phyloP scores from a whole-genome alignment of 495 filamentous ascomycete species.

The Zalerion maritima region DNA sequence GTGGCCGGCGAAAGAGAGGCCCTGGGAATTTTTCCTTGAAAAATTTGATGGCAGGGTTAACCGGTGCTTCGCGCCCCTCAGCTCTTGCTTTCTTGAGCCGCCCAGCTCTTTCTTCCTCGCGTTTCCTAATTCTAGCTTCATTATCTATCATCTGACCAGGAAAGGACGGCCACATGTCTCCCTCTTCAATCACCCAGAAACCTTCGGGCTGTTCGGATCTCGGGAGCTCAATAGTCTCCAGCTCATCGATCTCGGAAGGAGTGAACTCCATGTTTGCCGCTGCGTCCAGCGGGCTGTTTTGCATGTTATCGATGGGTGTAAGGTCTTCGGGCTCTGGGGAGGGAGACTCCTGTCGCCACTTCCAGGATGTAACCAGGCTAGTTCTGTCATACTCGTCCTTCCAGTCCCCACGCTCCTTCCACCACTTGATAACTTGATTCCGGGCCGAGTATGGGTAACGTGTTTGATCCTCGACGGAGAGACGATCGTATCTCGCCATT shows the following conservation, averaged over 20 bases:
- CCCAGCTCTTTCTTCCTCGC: no score
- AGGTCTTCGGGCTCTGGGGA: conserved; percentile 10
- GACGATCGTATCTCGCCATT: conserved; percentile 3
- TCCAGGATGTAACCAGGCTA: conserved; percentile 6
- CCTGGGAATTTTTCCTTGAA: conserved; percentile 1
- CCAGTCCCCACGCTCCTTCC: conserved; percentile 7
- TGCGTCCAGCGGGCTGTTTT: conserved; percentile 3
- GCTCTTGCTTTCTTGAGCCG: no score
- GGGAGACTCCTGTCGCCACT: conserved; percentile 11
- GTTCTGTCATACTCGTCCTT: conserved; percentile 1
- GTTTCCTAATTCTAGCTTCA: no score
- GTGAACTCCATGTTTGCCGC: conserved; percentile 6
- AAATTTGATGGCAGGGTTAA: no score
- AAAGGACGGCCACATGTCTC: conserved; percentile 1
- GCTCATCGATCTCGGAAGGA: conserved; percentile 11
- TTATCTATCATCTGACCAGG: conserved; percentile 4
- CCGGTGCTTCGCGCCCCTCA: no score
- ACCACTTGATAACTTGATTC: conserved; percentile 3
- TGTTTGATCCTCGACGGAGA: conserved; percentile 3
- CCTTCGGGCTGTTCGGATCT: conserved; percentile 1
- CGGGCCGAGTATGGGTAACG: conserved; percentile 1
- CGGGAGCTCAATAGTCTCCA: conserved; percentile 8
- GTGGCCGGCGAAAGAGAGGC: conserved; percentile 2
- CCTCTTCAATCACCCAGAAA: conserved; percentile 4
- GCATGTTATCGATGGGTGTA: not conserved